Conservation (phyloP, 257 asterid species). For the Ehretia macrophylla region DNA sequence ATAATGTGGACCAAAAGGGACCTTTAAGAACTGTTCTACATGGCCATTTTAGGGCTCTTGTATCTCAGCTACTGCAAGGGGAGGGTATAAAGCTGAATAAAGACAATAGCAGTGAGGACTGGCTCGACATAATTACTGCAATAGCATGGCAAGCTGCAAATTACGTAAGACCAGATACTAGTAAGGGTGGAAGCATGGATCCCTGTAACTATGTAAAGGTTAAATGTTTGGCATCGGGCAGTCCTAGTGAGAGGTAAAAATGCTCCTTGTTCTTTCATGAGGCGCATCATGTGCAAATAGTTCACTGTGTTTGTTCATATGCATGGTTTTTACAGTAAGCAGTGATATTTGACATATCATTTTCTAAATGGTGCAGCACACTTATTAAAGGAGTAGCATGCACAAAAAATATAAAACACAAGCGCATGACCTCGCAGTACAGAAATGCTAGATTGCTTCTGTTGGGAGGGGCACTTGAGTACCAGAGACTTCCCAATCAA, state of each 20-base stretch:
- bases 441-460: slow-evolving; percentile 77
- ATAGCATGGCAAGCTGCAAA: slow-evolving; percentile 91
- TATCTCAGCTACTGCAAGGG: slow-evolving; percentile 70
- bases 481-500: slow-evolving; percentile 77
- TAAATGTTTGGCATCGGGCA: slow-evolving; percentile 92
- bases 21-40: slow-evolving; percentile 52
- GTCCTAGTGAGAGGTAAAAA: slow-evolving; percentile 65
- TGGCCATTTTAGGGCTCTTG: slow-evolving; percentile 93
- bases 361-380: slow-evolving; percentile 50
- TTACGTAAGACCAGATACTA: slow-evolving; percentile 84
- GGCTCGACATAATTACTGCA: slow-evolving; percentile 70
- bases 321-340: neutral
- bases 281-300: neutral
- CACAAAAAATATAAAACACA: slow-evolving; percentile 92
- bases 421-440: slow-evolving; percentile 88
- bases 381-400: slow-evolving; percentile 87
- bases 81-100: slow-evolving; percentile 43
- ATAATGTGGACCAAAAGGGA: slow-evolving; percentile 38
- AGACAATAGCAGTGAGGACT: slow-evolving; percentile 47
- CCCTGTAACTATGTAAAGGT: slow-evolving; percentile 84
- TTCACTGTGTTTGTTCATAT: slow-evolving; percentile 2
- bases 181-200: slow-evolving; percentile 98
- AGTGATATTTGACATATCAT: slow-evolving; percentile 2
- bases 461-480: slow-evolving; percentile 94
- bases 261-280: neutral